Evolutionary conservation across 1,284 basidiomycete genomes (phyloP), one percentile per base, ranked within the genome.

Genomic region (Xerocomus amazonicus): DNA sequence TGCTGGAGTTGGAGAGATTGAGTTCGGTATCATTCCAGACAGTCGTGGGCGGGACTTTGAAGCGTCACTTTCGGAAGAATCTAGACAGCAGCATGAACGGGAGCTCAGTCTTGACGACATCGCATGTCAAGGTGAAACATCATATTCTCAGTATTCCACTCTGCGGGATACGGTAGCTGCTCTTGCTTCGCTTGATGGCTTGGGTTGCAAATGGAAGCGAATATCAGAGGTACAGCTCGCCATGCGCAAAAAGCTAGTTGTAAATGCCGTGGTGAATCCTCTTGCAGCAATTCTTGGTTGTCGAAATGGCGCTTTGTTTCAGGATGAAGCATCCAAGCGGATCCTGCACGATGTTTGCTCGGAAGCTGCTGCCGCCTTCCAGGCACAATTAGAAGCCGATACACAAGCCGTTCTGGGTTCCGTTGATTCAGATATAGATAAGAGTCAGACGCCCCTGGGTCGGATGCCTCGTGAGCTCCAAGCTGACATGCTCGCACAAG

Each of bases 231-330:
- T 96, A 17, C 85, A 93, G 56, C 72, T 84, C 29, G 73, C 78
- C 6, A 80, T 94, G 69, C 81, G 90, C 29, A 82, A 83, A 55
- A 97, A 96, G 70, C 73, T 97, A 46, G 90, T 88, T 31, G 81
- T 92, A 56, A 95, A 97, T 66, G 77, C 86, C 12, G 79, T 86
- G 61, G 82, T 98, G 70, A 96, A 97, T 63, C 86, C 95, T 0
- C 75, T 98, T 55, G 92, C 93, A 0, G 90, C 92, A 0, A 68
- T 97, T 14, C 73, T 92, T 52, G 80, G 83, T 40, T 89, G 92
- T 59, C 77, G 80, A 48, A 97, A 97, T 61, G 93, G 92, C 16
- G 80, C 84, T 1, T 66, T 92, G 23, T 75, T 85, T 59, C 62
- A 66, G 6, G 69, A 77, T 9, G 45, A 58, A 0, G 69, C 73